Evolutionary conservation across 306 rosid genomes (phyloP).

Genomic region (Quercus robur): DNA sequence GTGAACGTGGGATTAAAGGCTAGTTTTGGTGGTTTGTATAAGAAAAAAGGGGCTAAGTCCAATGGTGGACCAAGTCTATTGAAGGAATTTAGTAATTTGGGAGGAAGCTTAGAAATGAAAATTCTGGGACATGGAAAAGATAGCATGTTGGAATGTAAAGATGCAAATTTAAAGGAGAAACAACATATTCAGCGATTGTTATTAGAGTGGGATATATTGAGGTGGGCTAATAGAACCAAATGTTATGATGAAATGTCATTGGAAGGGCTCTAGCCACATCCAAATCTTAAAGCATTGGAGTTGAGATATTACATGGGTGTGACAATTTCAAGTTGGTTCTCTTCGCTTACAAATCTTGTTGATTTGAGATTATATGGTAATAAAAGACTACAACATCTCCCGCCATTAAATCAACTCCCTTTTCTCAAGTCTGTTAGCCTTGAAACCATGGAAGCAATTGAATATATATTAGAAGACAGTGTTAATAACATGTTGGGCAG

Average conservation of each 20-base stretch:
- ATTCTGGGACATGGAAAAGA: background rate
- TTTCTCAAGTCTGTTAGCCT: slow-evolving; percentile 1
- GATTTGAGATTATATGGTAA: slow-evolving; percentile 9
- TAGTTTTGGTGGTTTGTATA: too few relatives aligned
- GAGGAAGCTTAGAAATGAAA: background rate
- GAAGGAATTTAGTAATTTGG: background rate
- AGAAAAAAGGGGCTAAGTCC: background rate
- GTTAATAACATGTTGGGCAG: too few relatives aligned
- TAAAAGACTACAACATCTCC: background rate
- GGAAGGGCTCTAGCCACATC: background rate
- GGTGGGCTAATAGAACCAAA: background rate
- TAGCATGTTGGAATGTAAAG: background rate
- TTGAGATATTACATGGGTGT: background rate
- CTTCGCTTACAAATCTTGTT: background rate
- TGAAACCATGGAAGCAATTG: background rate
- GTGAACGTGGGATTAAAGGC: background rate
- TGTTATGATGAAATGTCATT: background rate
- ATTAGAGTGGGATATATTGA: background rate
- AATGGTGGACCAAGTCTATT: background rate
- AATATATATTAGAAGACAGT: background rate
- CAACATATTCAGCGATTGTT: background rate
- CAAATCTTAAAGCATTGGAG: background rate
- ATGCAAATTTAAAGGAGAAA: background rate
- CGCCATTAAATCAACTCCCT: slow-evolving; percentile 1
- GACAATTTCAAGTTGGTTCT: background rate